Percentiles rank a stretch among this genome's conserved stretches.
Conservation (phyloP, 2,329 filamentous ascomycete genomes). For the Phyllosticta citrichinensis region DNA sequence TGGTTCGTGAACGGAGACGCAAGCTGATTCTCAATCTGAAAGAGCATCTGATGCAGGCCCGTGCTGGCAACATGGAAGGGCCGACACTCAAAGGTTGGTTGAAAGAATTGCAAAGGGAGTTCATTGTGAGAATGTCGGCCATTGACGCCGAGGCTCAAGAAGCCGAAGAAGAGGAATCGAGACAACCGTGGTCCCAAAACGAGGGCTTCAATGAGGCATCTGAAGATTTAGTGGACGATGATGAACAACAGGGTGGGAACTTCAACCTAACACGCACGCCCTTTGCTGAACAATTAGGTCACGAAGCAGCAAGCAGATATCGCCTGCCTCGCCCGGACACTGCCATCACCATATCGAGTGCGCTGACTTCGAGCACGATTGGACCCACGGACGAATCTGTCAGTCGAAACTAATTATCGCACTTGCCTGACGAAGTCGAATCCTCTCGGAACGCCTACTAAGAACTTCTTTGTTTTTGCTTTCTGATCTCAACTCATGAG, state of each 20-base stretch:
- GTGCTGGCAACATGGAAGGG: constrained; percentile 54
- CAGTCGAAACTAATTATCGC: not conserved
- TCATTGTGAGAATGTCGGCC: constrained; percentile 58
- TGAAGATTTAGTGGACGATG: too few species aligned
- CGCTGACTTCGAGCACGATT: not conserved
- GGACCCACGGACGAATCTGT: not conserved
- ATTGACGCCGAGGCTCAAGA: constrained; percentile 42
- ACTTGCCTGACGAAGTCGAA: not conserved
- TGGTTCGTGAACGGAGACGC: constrained; percentile 52
- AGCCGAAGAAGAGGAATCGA: constrained; percentile 9
- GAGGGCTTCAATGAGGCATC: not conserved
- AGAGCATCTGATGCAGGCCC: constrained; percentile 61
- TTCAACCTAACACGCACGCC: not conserved
- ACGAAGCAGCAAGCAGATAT: too few species aligned
- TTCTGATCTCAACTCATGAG: too few species aligned
- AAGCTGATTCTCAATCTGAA: constrained; percentile 64
- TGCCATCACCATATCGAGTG: not conserved
- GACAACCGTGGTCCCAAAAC: not conserved
- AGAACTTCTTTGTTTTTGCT: not conserved
- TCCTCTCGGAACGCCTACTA: not conserved
- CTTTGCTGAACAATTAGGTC: too few species aligned
- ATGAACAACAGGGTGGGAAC: not conserved
- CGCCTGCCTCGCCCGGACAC: not conserved
- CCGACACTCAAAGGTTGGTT: constrained; percentile 55
- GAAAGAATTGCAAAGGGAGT: constrained; percentile 60